A percentile compares a stretch with the other conserved stretches of the same genome.
Conservation (phyloP, 192 early-diverging fungal genomes). For the Backusella circina region DNA sequence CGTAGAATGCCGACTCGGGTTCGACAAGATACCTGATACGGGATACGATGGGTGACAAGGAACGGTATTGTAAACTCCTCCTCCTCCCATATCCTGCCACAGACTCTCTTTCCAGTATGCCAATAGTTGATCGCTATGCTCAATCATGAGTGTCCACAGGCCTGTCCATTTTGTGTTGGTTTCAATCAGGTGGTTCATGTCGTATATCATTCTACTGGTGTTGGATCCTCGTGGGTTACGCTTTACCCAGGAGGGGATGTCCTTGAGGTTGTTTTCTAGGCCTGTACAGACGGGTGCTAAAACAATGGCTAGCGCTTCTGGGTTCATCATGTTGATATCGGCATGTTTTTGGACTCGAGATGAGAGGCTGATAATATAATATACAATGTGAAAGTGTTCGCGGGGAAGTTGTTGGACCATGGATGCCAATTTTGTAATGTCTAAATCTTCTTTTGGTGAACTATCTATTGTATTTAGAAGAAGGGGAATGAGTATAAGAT, state of each 20-base stretch:
- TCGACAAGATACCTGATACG: not conserved
- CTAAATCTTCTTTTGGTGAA: not conserved
- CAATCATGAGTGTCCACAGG: slow-evolving; percentile 25
- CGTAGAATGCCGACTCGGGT: slow-evolving; percentile 13
- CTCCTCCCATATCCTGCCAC: not conserved
- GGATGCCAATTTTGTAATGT: not conserved
- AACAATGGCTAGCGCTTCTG: slow-evolving; percentile 32
- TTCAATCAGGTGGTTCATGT: slow-evolving; percentile 15
- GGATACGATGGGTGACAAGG: slow-evolving; percentile 7
- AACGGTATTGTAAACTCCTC: not conserved
- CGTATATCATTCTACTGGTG: slow-evolving; percentile 6
- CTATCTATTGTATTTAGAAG: not conserved
- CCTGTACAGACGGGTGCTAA: slow-evolving; percentile 31
- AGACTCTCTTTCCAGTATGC: slow-evolving; percentile 10
- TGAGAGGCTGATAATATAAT: slow-evolving; percentile 19
- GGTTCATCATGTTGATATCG: slow-evolving; percentile 30
- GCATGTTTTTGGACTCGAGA: slow-evolving; percentile 18
- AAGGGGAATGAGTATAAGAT: not conserved
- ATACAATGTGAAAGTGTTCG: slow-evolving; percentile 16
- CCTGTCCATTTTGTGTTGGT: slow-evolving; percentile 27
- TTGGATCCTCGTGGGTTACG: slow-evolving; percentile 3
- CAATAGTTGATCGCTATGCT: slow-evolving; percentile 5
- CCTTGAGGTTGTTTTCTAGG: slow-evolving; percentile 23
- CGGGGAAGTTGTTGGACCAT: slow-evolving; percentile 12
- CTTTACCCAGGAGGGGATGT: slow-evolving; percentile 10